Base-by-base conservation (phyloP, 768 basidiomycete species). In the Phanerochaete sordida region DNA sequence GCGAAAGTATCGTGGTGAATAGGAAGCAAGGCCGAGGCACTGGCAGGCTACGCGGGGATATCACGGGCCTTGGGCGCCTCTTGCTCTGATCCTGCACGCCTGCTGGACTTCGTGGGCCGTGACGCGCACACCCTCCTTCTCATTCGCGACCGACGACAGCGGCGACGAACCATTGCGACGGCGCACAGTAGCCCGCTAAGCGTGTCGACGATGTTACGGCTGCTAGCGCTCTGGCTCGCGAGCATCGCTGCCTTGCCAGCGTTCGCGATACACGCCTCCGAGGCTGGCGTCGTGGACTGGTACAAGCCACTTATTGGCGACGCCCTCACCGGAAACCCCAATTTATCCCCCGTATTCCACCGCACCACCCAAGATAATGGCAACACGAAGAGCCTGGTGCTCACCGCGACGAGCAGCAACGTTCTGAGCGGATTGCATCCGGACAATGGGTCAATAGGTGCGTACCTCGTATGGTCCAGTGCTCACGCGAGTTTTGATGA, bases 221-320 rank as follows among this genome's bases (percentile, higher is more conserved):
- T 60, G 21, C 51, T 45, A 6, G 21, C 9, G 28, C 33, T 48
- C 27, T 58, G 56, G 50, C 49, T 62, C 21, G 48, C 30, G 8
- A 15, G 50, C 2, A 24, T 62, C 44, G 35, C 7, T 24, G 24
- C 24, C 16, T 28, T 53, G 19, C 56, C 61, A 15, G 46, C 60
- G 13, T 33, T 53, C 35, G 61, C 61, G 6, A 62, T 62, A 15
- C 56, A 62, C n/a, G 81, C 89, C 67, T 82, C 87, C 24, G 90
- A 93, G 58, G 89, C 84, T 57, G 91, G 91, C 46, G 75, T 89
- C 46, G 81, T 95, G 47, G 94, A 96, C 77, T 98, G 95, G 95
- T 82, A 97, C 73, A 90, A 85, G 65, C 73, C 79, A 15, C 81
- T 89, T 28, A 76, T 93, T 57, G 95, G 95, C 16, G 81, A 88